A percentile compares a stretch with the other conserved stretches of the same genome.
phyloP scores from a whole-genome alignment of 495 filamentous ascomycete species.

The Xylaria bambusicola region DNA sequence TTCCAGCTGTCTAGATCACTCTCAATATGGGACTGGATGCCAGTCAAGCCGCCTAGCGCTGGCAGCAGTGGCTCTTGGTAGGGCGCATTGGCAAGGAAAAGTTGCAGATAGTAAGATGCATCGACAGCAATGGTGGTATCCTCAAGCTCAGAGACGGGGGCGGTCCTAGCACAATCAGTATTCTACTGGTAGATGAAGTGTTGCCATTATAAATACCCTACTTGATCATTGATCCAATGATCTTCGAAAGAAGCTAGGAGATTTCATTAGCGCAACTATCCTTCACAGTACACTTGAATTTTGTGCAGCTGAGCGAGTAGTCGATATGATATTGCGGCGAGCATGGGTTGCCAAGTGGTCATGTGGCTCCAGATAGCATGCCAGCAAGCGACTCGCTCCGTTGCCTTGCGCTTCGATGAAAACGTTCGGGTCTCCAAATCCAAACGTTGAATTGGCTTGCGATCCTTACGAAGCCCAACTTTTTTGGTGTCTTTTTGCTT shows the following conservation, averaged over 20 bases:
- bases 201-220: constrained; percentile 31
- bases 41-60: constrained; percentile 86
- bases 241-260: constrained; percentile 45
- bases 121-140: constrained; percentile 80
- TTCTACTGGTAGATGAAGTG: not conserved
- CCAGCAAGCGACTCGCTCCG: not conserved
- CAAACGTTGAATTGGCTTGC: no score
- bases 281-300: no score
- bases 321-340: not conserved
- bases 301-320: no score
- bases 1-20: constrained; percentile 70
- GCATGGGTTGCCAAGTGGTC: not conserved
- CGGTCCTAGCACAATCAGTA: constrained; percentile 31
- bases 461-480: no score
- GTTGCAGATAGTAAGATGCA: constrained; percentile 82
- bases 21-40: constrained; percentile 69
- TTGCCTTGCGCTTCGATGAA: no score
- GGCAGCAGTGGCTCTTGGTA: constrained; percentile 82
- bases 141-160: constrained; percentile 55
- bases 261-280: not conserved
- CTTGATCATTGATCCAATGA: constrained; percentile 48
- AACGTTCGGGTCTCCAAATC: no score
- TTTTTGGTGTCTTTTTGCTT: no score
- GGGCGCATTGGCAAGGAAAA: constrained; percentile 65
- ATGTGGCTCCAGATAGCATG: not conserved